These are phyloP conservation scores for Dioszegia aurantiaca DNA, from an alignment of 768 basidiomycete species.

Conservation along the genomic window DNA sequence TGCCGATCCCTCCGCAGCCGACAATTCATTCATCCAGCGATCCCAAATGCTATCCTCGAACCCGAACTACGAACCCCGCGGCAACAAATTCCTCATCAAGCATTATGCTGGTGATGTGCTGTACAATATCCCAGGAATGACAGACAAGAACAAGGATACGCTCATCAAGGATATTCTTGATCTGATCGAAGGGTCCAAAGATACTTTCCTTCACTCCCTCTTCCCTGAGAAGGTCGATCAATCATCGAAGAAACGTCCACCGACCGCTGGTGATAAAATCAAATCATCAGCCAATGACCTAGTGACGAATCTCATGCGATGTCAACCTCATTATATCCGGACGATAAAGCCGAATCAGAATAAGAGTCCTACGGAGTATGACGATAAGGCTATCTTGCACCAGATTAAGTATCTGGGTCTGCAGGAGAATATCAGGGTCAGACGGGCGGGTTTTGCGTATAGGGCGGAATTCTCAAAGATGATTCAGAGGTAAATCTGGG, in stretches of 20 bases:
- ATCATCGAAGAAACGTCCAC: conserved; percentile 94
- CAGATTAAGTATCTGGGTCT: conserved; percentile 99
- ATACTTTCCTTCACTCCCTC: conserved; percentile 78
- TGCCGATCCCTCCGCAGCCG: conserved; percentile 91
- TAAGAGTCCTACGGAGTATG: conserved; percentile 85
- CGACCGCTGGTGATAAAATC: conserved; percentile 96
- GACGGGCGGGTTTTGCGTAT: conserved; percentile 96
- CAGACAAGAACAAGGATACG: conserved; percentile 99
- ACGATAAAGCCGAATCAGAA: conserved; percentile 99
- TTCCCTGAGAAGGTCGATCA: conserved; percentile 96
- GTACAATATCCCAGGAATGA: conserved; percentile 97
- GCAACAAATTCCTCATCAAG: conserved; percentile 86
- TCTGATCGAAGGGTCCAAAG: conserved; percentile 72
- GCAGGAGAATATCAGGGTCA: conserved; percentile 96
- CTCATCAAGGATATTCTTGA: conserved; percentile 92
- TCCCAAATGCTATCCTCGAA: conserved; percentile 75
- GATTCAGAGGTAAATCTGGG: conserved; percentile 68
- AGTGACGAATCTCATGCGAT: conserved; percentile 95
- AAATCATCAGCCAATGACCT: conserved; percentile 89
- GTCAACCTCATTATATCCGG: conserved; percentile 95
- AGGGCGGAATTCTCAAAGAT: conserved; percentile 98
- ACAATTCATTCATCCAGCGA: conserved; percentile 93
- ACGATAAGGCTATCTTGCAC: conserved; percentile 89
- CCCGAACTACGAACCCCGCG: conserved; percentile 91
- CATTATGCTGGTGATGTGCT: conserved; percentile 99